Conservation (phyloP, 2,329 filamentous ascomycete genomes). For the Xylaria sp. region DNA sequence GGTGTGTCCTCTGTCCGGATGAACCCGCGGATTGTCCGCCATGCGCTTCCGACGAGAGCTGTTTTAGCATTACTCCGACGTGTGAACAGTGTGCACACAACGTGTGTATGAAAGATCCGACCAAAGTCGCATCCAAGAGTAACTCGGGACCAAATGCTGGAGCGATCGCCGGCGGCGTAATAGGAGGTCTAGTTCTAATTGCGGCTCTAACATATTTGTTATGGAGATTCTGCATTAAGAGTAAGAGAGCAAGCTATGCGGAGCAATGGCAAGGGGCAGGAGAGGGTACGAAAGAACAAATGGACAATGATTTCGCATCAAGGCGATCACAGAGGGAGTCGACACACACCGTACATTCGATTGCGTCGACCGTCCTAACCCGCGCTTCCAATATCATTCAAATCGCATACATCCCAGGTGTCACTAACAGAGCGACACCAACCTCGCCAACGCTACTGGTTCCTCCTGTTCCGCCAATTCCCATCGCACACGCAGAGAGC, state of each 20-base stretch:
- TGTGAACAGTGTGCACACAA: constrained; percentile 60
- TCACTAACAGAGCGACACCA: constrained; percentile 88
- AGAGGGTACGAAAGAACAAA: constrained; percentile 61
- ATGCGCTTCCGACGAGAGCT: constrained; percentile 56
- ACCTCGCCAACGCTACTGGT: constrained; percentile 84
- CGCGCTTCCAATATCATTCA: constrained; percentile 99
- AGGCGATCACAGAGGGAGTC: constrained; percentile 75
- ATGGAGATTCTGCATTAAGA: constrained; percentile 89
- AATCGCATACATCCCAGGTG: constrained; percentile 97
- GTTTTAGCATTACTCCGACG: constrained; percentile 57
- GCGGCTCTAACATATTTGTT: constrained; percentile 80
- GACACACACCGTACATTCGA: constrained; percentile 86
- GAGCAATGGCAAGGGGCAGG: constrained; percentile 63
- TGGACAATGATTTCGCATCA: constrained; percentile 49
- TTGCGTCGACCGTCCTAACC: constrained; percentile 94
- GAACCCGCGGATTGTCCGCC: constrained; percentile 56
- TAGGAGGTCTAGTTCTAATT: constrained; percentile 83
- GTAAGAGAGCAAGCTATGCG: constrained; percentile 72
- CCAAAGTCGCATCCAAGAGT: constrained; percentile 28
- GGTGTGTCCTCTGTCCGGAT: constrained; percentile 60
- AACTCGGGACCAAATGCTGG: constrained; percentile 72
- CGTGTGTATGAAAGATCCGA: constrained; percentile 54
- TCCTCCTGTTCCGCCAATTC: constrained; percentile 93
- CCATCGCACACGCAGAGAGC: constrained; percentile 70
- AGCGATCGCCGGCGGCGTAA: constrained; percentile 89